Evolutionary conservation across 441 rosid genomes (phyloP).

Genomic region (Dalechampia spathulata): DNA sequence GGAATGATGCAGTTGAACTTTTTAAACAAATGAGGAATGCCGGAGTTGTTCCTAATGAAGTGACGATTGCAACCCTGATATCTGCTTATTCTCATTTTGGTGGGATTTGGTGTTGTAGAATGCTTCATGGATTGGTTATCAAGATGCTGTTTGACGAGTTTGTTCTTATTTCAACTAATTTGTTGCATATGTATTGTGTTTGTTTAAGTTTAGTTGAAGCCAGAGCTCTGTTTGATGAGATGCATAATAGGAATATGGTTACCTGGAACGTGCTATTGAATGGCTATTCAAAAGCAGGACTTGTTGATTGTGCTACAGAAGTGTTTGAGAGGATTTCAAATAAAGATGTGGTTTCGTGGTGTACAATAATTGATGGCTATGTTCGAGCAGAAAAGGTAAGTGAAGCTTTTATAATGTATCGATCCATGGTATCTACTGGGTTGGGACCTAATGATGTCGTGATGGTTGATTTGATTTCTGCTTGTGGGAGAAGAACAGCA

Average conservation of each 20-base stretch:
- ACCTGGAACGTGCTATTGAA: conserved; percentile 89
- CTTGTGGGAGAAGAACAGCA: conserved; percentile 41
- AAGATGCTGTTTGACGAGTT: conserved; percentile 36
- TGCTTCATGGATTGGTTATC: conserved; percentile 52
- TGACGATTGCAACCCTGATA: conserved; percentile 51
- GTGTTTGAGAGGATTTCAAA: conserved; percentile 47
- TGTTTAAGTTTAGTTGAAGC: conserved; percentile 52
- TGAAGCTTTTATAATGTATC: conserved; percentile 50
- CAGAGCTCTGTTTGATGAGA: conserved; percentile 49
- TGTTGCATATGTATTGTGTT: conserved; percentile 55
- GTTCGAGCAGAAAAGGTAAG: conserved; percentile 36
- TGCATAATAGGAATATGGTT: conserved; percentile 52
- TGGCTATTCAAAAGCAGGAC: conserved; percentile 71
- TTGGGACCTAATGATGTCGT: conserved; percentile 49
- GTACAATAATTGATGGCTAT: conserved; percentile 61
- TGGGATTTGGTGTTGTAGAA: conserved; percentile 47
- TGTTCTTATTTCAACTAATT: conserved; percentile 60
- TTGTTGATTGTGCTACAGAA: conserved; percentile 38
- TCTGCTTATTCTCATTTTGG: conserved; percentile 47
- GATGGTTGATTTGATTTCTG: conserved; percentile 69
- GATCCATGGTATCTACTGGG: conserved; percentile 43
- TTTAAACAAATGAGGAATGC: conserved; percentile 53
- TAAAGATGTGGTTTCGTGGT: conserved; percentile 76
- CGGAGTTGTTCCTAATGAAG: conserved; percentile 48
- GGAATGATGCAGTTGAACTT: conserved; percentile 42